Evolutionary conservation across 1,284 basidiomycete species (phyloP).

Genomic region (Acaromyces ingoldii): DNA sequence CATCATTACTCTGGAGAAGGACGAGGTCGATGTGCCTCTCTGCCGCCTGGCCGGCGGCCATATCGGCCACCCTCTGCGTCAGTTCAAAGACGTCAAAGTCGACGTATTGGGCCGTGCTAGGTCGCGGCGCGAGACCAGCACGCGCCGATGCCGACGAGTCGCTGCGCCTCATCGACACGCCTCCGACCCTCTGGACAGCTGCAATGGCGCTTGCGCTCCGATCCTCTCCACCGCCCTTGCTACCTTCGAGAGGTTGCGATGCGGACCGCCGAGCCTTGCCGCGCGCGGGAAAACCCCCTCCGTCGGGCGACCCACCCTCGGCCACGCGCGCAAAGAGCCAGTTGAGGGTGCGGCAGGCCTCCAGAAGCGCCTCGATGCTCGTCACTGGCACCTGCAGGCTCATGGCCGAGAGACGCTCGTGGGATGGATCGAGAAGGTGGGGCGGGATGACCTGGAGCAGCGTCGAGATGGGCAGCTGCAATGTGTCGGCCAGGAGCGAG

Average conservation of each 20-base stretch:
- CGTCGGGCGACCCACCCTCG: background rate
- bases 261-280: too few species aligned
- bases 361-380: conserved; percentile 33
- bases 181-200: background rate
- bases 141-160: background rate
- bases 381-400: conserved; percentile 32
- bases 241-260: too few species aligned
- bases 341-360: conserved; percentile 28
- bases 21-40: conserved; percentile 29
- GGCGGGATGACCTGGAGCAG: conserved; percentile 18
- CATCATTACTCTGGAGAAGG: conserved; percentile 17
- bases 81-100: conserved; percentile 25
- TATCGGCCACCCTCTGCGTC: conserved; percentile 28
- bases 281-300: too few species aligned
- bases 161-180: background rate
- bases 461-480: conserved; percentile 3
- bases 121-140: background rate
- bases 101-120: too few species aligned
- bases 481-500: conserved; percentile 3
- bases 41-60: conserved; percentile 30
- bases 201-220: too few species aligned
- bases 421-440: conserved; percentile 20
- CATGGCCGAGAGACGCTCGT: conserved; percentile 29
- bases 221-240: too few species aligned
- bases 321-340: conserved; percentile 18